phyloP scores from a whole-genome alignment of 306 rosid species.

The Sicyos edulis region DNA sequence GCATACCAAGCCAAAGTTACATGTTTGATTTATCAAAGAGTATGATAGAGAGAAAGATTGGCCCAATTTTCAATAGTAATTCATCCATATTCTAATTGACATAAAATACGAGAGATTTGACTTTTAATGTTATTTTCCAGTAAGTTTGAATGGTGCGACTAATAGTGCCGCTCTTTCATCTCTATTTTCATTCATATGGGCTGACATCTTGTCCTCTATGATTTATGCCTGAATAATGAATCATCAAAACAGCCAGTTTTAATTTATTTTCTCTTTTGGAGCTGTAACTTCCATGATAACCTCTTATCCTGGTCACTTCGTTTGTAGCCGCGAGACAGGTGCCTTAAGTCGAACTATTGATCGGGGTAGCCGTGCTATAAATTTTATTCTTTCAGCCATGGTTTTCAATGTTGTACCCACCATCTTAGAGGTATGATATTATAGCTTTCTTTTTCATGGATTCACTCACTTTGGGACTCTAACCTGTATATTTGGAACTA shows the following conservation, averaged over 20 bases:
- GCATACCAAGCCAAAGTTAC: neutral
- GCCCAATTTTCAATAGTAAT: neutral
- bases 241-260: neutral
- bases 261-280: neutral
- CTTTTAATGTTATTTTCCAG: neutral
- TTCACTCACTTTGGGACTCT: neutral
- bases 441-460: conserved; percentile 11
- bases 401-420: conserved; percentile 96
- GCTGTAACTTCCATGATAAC: conserved; percentile 2
- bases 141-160: neutral
- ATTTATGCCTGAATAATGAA: conserved; percentile 1
- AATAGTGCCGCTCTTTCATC: neutral
- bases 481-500: neutral
- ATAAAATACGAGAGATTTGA: neutral
- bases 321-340: conserved; percentile 93
- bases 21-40: neutral
- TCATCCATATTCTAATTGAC: neutral
- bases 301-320: conserved; percentile 19
- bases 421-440: conserved; percentile 71
- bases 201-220: neutral
- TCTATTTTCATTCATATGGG: neutral
- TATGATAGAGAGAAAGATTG: neutral
- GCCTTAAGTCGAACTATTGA: conserved; percentile 85
- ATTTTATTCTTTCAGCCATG: conserved; percentile 90
- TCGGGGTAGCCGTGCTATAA: conserved; percentile 97